These are phyloP conservation scores for Waitea zeae DNA, from an alignment of 1,284 basidiomycete species.

Conservation along the genomic window DNA sequence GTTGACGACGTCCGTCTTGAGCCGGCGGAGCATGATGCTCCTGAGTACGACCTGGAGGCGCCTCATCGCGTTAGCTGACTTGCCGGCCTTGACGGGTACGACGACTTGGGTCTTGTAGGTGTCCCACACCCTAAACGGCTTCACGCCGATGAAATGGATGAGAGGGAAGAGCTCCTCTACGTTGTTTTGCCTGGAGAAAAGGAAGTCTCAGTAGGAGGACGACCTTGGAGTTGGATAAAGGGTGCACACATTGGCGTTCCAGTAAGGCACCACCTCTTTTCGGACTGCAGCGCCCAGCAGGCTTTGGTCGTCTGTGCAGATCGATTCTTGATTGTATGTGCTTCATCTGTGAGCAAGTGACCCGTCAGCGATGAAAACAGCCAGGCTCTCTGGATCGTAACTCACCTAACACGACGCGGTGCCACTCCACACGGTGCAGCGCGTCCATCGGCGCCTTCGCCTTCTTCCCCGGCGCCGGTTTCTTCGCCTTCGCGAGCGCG, in stretches of 20 bases:
- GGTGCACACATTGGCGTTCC: conserved; percentile 69
- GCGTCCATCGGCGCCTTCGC: conserved; percentile 36
- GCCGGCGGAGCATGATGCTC: conserved; percentile 81
- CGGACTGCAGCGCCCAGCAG: conserved; percentile 62
- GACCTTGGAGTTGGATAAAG: background rate
- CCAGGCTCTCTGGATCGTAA: conserved; percentile 1
- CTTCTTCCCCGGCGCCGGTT: too few relatives aligned
- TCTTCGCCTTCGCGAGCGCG: conserved; percentile 22
- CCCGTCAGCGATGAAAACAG: background rate
- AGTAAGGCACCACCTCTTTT: conserved; percentile 82
- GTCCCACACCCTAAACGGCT: conserved; percentile 68
- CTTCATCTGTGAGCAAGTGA: conserved; percentile 51
- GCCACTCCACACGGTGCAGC: conserved; percentile 72
- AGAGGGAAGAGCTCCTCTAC: conserved; percentile 84
- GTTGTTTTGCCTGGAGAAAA: conserved; percentile 51
- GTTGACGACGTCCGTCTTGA: conserved; percentile 69
- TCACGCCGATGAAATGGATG: conserved; percentile 76
- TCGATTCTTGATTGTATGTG: conserved; percentile 93
- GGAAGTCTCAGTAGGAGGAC: too few relatives aligned
- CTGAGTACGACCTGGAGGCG: conserved; percentile 73
- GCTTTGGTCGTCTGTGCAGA: conserved; percentile 72
- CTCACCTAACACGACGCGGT: conserved; percentile 70
- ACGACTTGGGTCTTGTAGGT: conserved; percentile 69
- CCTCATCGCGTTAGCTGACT: conserved; percentile 64
- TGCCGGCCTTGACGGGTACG: conserved; percentile 62